These are phyloP conservation scores for Tribonema minus DNA, from an alignment of 108 stramenopile species.

Conservation along the genomic window DNA sequence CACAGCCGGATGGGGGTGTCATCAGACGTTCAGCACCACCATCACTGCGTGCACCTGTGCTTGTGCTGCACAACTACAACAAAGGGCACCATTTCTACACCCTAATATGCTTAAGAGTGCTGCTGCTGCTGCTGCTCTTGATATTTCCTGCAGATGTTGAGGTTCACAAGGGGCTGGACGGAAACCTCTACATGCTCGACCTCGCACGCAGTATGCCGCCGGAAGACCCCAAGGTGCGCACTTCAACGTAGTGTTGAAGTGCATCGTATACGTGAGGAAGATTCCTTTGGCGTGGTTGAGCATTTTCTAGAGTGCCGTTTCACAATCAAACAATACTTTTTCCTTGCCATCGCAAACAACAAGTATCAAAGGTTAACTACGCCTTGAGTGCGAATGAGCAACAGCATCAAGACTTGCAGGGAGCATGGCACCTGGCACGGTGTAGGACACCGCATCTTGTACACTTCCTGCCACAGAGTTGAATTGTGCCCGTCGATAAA, in stretches of 20 bases:
- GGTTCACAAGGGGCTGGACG: slow-evolving; percentile 37
- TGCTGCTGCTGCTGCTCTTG: no score
- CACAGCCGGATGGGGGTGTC: no score
- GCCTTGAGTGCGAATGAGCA: neutral
- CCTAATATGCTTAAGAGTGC: no score
- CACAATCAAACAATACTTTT: neutral
- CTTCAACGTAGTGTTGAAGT: neutral
- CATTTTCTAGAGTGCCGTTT: neutral
- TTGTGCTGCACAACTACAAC: no score
- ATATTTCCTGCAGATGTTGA: slow-evolving; percentile 39
- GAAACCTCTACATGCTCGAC: slow-evolving; percentile 36
- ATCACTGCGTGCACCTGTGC: no score
- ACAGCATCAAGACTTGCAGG: neutral
- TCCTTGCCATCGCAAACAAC: neutral
- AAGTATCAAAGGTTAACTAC: neutral
- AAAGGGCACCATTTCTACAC: no score
- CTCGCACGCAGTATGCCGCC: slow-evolving; percentile 41
- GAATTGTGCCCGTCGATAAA: no score
- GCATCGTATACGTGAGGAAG: neutral
- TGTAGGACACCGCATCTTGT: neutral
- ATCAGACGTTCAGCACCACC: no score
- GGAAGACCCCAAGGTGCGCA: slow-evolving; percentile 29
- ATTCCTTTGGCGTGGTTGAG: neutral
- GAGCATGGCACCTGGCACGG: no score
- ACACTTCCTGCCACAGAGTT: neutral